These are phyloP conservation scores for Backusella psychrophila DNA, from an alignment of 192 early-diverging fungal species.

Conservation along the genomic window DNA sequence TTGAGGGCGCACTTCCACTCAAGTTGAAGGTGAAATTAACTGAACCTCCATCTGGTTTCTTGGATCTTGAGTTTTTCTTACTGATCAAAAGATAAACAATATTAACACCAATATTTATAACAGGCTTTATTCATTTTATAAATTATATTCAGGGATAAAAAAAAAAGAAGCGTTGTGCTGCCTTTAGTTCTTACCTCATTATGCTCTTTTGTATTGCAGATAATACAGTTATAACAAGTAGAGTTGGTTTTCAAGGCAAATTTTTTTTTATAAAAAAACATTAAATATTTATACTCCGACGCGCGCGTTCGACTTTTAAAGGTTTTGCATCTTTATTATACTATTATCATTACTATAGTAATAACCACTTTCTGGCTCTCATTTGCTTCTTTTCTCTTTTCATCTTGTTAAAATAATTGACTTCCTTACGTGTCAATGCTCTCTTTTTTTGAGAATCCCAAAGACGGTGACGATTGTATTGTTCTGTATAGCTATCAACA, in stretches of 20 bases:
- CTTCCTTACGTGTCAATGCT: constrained; percentile 29
- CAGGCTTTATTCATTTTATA: background rate
- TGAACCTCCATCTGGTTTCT: background rate
- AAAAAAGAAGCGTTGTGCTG: background rate
- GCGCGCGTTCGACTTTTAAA: background rate
- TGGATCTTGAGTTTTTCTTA: constrained; percentile 1
- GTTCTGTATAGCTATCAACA: constrained; percentile 36
- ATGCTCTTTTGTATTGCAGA: background rate
- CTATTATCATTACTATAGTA: constrained; percentile 2
- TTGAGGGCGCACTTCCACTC: background rate
- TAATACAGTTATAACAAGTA: background rate
- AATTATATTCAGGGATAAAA: background rate
- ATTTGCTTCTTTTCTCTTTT: constrained; percentile 42
- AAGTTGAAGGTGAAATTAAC: background rate
- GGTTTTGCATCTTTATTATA: background rate
- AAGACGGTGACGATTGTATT: constrained; percentile 17
- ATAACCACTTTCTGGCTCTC: constrained; percentile 35
- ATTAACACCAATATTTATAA: background rate
- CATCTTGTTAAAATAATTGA: constrained; percentile 33
- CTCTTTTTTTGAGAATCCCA: constrained; percentile 7
- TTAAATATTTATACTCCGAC: background rate
- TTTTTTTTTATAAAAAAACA: constrained; percentile 2
- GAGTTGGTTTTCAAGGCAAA: background rate
- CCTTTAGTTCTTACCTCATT: background rate
- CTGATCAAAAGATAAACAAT: background rate